Evolutionary conservation across 2,329 filamentous ascomycete species (phyloP).

Genomic region (Calonectria henricotiae): DNA sequence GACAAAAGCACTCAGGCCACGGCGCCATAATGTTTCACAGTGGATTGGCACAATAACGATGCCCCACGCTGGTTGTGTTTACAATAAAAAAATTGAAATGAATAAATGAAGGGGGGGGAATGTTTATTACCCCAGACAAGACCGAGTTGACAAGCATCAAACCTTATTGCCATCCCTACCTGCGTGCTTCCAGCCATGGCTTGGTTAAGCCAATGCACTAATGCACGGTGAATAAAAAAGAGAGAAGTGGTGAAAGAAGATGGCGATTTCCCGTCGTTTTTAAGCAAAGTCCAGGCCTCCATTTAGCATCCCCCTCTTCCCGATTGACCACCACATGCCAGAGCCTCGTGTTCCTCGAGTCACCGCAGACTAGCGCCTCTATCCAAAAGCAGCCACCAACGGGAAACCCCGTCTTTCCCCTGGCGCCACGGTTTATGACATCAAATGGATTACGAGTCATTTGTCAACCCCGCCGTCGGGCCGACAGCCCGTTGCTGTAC

Average conservation of each 20-base stretch:
- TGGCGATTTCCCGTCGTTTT: background rate
- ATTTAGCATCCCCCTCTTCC: background rate
- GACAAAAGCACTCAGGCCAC: background rate
- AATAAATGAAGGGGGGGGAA: too few relatives aligned
- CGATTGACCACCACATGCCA: background rate
- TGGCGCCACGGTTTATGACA: background rate
- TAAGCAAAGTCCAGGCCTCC: background rate
- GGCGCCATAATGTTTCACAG: background rate
- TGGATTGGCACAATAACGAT: too few relatives aligned
- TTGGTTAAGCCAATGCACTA: background rate
- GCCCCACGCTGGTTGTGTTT: too few relatives aligned
- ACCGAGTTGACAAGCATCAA: too few relatives aligned
- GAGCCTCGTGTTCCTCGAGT: constrained; percentile 15
- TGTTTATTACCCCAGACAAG: too few relatives aligned
- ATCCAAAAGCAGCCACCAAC: background rate
- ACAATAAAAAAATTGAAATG: too few relatives aligned
- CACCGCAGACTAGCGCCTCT: background rate
- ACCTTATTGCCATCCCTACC: too few relatives aligned
- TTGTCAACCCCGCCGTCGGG: background rate
- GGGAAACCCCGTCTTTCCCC: background rate
- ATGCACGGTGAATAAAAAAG: background rate
- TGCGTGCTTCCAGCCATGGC: background rate
- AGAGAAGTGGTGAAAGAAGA: background rate
- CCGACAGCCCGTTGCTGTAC: background rate
- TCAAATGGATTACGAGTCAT: background rate